Percentiles rank a stretch among this genome's conserved stretches.
Evolutionary conservation across 306 rosid genomes (phyloP).

Genomic region (Fragaria ananassa): DNA sequence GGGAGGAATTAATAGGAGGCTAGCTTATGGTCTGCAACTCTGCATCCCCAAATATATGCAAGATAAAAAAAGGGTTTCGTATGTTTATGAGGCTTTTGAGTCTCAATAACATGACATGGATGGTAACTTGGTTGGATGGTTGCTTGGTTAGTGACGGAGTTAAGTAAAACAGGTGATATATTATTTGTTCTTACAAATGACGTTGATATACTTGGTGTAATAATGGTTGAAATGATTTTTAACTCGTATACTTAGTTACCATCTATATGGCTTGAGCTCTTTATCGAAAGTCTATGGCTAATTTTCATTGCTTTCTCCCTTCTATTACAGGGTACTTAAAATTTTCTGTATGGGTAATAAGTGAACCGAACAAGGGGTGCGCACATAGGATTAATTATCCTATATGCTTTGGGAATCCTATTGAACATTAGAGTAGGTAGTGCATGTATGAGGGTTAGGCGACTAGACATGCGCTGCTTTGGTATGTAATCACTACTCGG

Average conservation of each 20-base stretch:
- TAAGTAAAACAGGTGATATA: too few species aligned
- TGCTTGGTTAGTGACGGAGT: background rate
- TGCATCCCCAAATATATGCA: background rate
- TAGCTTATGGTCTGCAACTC: background rate
- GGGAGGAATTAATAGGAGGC: background rate
- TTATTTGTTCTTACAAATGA: background rate
- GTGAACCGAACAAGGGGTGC: background rate
- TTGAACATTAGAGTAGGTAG: background rate
- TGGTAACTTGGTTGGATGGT: too few species aligned
- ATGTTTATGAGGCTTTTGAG: too few species aligned
- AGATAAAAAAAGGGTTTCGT: too few species aligned
- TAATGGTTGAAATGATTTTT: background rate
- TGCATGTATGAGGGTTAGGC: background rate
- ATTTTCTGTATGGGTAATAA: background rate
- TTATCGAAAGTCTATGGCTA: too few species aligned
- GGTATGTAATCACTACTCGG: background rate
- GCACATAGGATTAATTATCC: background rate
- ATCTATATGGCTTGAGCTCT: too few species aligned
- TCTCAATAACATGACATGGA: too few species aligned
- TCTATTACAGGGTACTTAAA: too few species aligned
- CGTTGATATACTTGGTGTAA: background rate
- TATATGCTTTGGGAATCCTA: background rate
- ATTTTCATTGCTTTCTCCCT: too few species aligned
- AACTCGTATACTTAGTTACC: too few species aligned
- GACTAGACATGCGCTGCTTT: background rate